Evolutionary conservation across 164 flowering plant species (phyloP).

Genomic region (Vitis vinifera): DNA sequence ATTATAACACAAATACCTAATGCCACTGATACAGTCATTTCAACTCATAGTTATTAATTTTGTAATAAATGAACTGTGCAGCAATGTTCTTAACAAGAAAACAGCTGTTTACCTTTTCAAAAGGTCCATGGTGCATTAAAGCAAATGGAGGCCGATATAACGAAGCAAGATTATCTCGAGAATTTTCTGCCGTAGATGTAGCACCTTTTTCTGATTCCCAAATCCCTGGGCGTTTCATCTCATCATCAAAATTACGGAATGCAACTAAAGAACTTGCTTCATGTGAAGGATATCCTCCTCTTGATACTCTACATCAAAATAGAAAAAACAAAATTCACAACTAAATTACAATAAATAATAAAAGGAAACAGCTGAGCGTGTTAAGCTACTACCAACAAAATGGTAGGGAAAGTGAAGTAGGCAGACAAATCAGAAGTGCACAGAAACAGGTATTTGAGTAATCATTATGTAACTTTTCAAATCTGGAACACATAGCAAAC

Average conservation of each 20-base stretch:
- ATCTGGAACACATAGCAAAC: no score
- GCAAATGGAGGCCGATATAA: constrained; percentile 85
- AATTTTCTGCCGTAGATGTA: constrained; percentile 44
- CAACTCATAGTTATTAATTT: not conserved
- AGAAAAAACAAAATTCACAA: not conserved
- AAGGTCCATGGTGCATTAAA: constrained; percentile 72
- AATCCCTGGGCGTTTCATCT: constrained; percentile 70
- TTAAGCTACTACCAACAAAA: no score
- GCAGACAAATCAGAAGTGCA: no score
- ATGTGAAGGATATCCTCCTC: constrained; percentile 49
- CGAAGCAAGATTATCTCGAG: constrained; percentile 84
- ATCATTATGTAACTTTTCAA: no score
- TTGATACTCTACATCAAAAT: constrained; percentile 32
- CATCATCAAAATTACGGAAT: constrained; percentile 89
- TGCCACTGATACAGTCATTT: not conserved
- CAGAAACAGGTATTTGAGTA: no score
- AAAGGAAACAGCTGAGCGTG: no score
- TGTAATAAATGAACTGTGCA: not conserved
- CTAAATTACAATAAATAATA: not conserved
- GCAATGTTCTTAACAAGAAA: not conserved
- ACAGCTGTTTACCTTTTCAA: constrained; percentile 59
- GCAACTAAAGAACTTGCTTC: constrained; percentile 68
- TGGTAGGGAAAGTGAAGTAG: no score
- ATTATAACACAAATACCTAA: not conserved
- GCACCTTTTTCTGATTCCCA: constrained; percentile 75